phyloP scores from a whole-genome alignment of 2,329 filamentous ascomycete species.

The Capronia americana region DNA sequence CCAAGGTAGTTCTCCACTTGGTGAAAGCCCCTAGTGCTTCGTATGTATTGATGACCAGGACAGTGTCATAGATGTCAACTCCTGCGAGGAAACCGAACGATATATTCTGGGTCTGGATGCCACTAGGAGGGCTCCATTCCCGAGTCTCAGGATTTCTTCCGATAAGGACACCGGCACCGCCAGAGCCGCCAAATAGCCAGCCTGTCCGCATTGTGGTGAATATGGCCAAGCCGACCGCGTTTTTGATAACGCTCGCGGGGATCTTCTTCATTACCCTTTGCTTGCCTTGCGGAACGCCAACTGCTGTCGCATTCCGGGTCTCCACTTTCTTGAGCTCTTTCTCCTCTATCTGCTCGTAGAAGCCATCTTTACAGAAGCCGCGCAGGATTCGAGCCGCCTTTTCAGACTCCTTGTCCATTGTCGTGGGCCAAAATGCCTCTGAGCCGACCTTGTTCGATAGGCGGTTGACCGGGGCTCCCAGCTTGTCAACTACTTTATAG shows the following conservation, averaged over 20 bases:
- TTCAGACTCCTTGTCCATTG: conserved; percentile 85
- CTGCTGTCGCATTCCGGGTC: conserved; percentile 41
- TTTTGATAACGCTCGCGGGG: conserved; percentile 80
- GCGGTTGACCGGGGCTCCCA: conserved; percentile 78
- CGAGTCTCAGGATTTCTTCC: conserved; percentile 79
- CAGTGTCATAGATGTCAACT: conserved; percentile 94
- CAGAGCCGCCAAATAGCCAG: conserved; percentile 87
- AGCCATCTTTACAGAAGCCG: conserved; percentile 85
- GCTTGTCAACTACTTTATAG: conserved; percentile 70
- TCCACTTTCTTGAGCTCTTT: conserved; percentile 57
- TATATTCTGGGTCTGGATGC: conserved; percentile 87
- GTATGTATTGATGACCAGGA: conserved; percentile 88
- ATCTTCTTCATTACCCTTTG: conserved; percentile 80
- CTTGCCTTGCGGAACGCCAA: conserved; percentile 59
- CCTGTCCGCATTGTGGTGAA: conserved; percentile 97
- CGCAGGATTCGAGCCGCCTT: conserved; percentile 88
- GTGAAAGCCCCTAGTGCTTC: conserved; percentile 85
- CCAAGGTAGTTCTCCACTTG: conserved; percentile 77
- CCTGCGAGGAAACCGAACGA: conserved; percentile 88
- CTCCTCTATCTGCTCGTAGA: conserved; percentile 66
- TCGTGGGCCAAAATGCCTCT: conserved; percentile 85
- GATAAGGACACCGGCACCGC: conserved; percentile 85
- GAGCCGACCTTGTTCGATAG: conserved; percentile 80
- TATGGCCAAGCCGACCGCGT: conserved; percentile 87
- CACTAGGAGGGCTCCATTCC: conserved; percentile 88